These are phyloP conservation scores for Cryphonectria radicalis DNA, from an alignment of 2,329 filamentous ascomycete genomes.

Conservation along the genomic window DNA sequence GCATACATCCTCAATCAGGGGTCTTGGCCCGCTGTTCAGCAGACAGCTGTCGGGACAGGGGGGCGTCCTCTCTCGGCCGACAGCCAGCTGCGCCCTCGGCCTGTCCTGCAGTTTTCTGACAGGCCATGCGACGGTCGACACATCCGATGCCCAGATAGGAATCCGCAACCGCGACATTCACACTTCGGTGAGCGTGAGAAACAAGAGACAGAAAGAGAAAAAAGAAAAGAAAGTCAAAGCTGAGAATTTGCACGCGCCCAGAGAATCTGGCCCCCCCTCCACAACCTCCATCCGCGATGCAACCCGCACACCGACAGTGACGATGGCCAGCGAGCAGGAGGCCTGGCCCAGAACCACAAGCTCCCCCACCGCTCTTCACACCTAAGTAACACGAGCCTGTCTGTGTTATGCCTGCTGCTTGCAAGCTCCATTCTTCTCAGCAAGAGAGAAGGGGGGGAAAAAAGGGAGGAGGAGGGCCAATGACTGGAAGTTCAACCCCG, in stretches of 20 bases:
- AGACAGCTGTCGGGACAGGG: constrained; percentile 1
- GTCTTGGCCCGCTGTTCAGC: neutral
- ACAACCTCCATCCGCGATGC: neutral
- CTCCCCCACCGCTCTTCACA: neutral
- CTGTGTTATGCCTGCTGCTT: constrained; percentile 8
- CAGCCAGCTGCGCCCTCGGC: neutral
- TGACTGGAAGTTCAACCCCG: neutral
- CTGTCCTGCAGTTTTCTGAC: neutral
- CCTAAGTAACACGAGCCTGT: neutral
- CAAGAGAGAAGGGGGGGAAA: neutral
- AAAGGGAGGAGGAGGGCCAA: neutral
- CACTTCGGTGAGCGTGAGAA: neutral
- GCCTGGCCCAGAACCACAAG: neutral
- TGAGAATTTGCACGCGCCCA: neutral
- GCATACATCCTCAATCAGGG: neutral
- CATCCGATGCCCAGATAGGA: neutral
- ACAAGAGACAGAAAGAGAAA: too few species aligned
- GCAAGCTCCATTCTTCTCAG: constrained; percentile 20
- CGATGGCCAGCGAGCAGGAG: neutral
- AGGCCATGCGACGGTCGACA: neutral
- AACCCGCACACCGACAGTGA: neutral
- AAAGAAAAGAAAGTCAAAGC: neutral
- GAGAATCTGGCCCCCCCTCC: neutral
- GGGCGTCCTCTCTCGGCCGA: neutral
- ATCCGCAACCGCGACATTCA: neutral